phyloP scores from a whole-genome alignment of 768 basidiomycete genomes.

The Ramaria sp. region DNA sequence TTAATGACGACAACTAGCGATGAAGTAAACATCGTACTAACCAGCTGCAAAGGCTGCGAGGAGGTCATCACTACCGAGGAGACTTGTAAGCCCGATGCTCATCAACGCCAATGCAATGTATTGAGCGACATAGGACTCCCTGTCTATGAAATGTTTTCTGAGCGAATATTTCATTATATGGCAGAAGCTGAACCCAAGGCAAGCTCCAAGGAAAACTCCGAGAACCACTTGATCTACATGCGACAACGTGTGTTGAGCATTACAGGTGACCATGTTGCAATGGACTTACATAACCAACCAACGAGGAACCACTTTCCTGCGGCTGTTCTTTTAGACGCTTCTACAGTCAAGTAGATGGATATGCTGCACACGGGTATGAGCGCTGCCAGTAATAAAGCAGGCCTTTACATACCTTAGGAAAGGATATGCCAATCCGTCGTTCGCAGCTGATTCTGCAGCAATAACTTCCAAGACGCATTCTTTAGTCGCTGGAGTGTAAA shows the following conservation, averaged over 20 bases:
- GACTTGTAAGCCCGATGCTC: slow-evolving; percentile 66
- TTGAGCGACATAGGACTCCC: slow-evolving; percentile 83
- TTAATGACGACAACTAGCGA: slow-evolving; percentile 2
- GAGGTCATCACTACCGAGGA: slow-evolving; percentile 80
- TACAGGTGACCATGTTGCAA: neutral
- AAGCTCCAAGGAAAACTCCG: slow-evolving; percentile 57
- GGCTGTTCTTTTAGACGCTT: slow-evolving; percentile 48
- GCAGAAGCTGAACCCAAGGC: slow-evolving; percentile 52
- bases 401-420: slow-evolving; percentile 38
- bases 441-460: slow-evolving; percentile 85
- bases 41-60: slow-evolving; percentile 83
- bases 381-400: too few relatives aligned
- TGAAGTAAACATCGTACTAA: slow-evolving; percentile 16
- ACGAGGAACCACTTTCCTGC: slow-evolving; percentile 79
- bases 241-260: neutral
- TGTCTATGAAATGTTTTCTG: slow-evolving; percentile 51
- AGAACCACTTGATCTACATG: slow-evolving; percentile 66
- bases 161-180: slow-evolving; percentile 65
- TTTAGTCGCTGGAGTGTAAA: neutral
- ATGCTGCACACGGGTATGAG: slow-evolving; percentile 34
- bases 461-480: slow-evolving; percentile 39
- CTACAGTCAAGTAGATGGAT: slow-evolving; percentile 75
- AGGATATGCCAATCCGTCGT: slow-evolving; percentile 93
- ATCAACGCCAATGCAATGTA: slow-evolving; percentile 65
- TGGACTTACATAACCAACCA: slow-evolving; percentile 63